Base-by-base conservation (phyloP, 768 basidiomycete species). In the Tremella mesenterica region DNA sequence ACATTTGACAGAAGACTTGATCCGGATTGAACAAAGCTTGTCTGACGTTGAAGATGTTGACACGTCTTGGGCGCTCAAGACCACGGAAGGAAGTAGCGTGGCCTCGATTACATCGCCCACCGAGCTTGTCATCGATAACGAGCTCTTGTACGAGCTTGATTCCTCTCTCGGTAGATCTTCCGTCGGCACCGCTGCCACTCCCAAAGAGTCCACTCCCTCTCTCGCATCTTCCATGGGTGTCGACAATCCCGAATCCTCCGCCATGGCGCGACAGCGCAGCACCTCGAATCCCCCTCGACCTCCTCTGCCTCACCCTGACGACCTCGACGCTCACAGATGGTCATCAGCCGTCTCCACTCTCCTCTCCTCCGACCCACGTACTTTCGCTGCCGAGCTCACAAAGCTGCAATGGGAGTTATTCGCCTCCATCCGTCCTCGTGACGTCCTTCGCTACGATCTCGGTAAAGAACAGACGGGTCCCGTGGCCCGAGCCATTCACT, bases 341-440 rank as follows among this genome's bases (percentile, higher is more conserved):
- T 26, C 47, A 14, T 5, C 27, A 25, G 44, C 50, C 16, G 38
- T 25, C 38, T 25, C 50, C 16, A 43, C 41, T n/a, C 21, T 64
- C 5, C 25, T 61, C 13, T 41, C 28, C 14, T 44, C 20, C 12
- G 66, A 68, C 36, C 50, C 66, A 12, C 41, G 54, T 20, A 81
- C 83, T 21, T 81, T 93, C 56, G 90, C 90, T 0, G 81, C 86
- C 60, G 88, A 92, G 74, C 86, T 95, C 60, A 91, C 88, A 33
- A 79, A 83, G 45, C 72, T 85, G 36, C 83, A 85, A 65, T 81
- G 80, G 57, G 78, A 77, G 52, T 71, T 83, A 30, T 92, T 93
- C 70, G 66, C 85, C 58, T 76, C 77, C 45, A 91, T 95, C 50
- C 78, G 85, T 88, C 88, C 90, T 23, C 81, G 90, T 48, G 84